Base-by-base conservation (phyloP, 805 yeast species). In the Cyberlindnera americana region DNA sequence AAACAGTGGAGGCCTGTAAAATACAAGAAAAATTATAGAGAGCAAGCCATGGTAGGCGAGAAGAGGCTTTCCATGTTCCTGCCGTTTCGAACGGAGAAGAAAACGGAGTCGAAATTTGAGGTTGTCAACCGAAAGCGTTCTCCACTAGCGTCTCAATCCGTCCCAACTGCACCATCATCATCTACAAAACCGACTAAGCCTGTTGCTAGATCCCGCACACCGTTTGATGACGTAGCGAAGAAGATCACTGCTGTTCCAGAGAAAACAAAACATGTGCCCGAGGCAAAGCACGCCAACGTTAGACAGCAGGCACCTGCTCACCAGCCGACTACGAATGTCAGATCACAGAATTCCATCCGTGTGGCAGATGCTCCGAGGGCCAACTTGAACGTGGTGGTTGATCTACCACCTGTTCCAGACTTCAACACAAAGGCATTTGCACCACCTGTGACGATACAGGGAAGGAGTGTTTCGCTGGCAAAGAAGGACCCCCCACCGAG, bases 371-470 rank as follows among this genome's bases (percentile, higher is more conserved):
- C 40, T 19, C 45, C 49, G 11, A 19, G 30, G 37, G 32, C 47
- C 5, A 48, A 42, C 13, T 29, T 53, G 31, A 27, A 41, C 32
- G 39, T 50, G 19, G 33, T 22, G n/a, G 43, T 28, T 3, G 41
- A 37, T 12, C 29, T 54, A 4, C 60, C 60, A 4, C 58, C 59
- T 3, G 54, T 54, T 2, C 60, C 60, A 6, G 59, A 54, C 24
- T 54, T 52, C 34, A 54, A 53, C 33, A 37, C 53, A 4, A 41
- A 32, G 22, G 36, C 45, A 1, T 35, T 46, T 35, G 58, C 54
- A 0, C 60, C 59, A 3, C 58, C 58, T 8, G 51, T 52, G 11
- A 56, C 57, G 11, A 49, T 54, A n/a, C 50, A 56, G 21, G 59
- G 60, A 5, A 28, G 57, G 33, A 19, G 38, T 1, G 56, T 56